Evolutionary conservation across 805 yeast species (phyloP).

Genomic region (Metschnikowia baotianmanensis): DNA sequence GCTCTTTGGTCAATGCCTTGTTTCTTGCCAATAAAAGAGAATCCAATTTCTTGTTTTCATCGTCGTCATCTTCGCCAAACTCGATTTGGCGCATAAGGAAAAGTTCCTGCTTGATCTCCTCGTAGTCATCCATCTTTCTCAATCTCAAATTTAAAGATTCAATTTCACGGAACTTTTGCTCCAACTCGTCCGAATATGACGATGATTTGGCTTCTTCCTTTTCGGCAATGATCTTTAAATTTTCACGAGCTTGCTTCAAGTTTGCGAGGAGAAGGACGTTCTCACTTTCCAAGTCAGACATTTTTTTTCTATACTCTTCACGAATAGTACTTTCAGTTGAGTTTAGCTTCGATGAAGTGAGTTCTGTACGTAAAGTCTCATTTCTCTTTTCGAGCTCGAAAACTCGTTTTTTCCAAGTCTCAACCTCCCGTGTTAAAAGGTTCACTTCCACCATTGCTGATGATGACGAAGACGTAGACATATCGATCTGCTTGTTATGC

Average conservation of each 20-base stretch:
- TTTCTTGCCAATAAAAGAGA: conserved; percentile 67
- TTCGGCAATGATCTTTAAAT: conserved; percentile 20
- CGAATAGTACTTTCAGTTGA: conserved; percentile 38
- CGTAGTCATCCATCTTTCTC: conserved; percentile 63
- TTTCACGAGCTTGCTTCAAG: conserved; percentile 48
- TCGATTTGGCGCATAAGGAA: conserved; percentile 70
- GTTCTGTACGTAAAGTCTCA: conserved; percentile 65
- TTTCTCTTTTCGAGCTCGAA: conserved; percentile 75
- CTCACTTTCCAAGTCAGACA: conserved; percentile 63
- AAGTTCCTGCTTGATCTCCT: conserved; percentile 75
- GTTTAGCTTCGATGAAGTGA: conserved; percentile 54
- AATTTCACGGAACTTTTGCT: conserved; percentile 49
- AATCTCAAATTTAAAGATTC: conserved; percentile 49
- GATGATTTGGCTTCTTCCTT: conserved; percentile 35
- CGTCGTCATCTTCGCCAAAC: conserved; percentile 53
- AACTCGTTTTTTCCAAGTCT: conserved; percentile 62
- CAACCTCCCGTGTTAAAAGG: conserved; percentile 71
- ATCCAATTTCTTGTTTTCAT: conserved; percentile 41
- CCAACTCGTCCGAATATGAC: conserved; percentile 43
- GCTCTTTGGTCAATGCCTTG: conserved; percentile 66
- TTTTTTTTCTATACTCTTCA: conserved; percentile 43
- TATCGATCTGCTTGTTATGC: conserved; percentile 44
- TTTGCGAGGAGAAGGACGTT: conserved; percentile 61
- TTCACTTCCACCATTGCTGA: conserved; percentile 54
- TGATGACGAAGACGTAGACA: conserved; percentile 28